A percentile compares a stretch with the other conserved stretches of the same genome.
Conservation (phyloP, 805 yeast genomes). For the Lipomyces orientalis region DNA sequence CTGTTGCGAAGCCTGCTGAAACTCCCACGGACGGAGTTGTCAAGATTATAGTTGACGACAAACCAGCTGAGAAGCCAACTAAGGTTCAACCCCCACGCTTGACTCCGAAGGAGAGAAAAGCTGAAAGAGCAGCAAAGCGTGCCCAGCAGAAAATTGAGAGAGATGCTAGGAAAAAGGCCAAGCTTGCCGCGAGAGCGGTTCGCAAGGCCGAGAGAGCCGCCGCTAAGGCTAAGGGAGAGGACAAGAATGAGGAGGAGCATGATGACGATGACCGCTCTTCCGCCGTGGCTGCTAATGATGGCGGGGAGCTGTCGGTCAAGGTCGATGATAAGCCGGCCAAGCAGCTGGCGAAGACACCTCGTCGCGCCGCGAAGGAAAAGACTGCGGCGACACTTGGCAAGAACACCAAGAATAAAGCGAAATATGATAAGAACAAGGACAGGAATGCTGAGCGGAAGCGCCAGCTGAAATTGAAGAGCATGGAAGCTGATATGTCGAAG, state of each 20-base stretch:
- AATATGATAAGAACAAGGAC: constrained; percentile 5
- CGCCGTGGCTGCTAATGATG: not conserved
- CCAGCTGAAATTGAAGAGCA: not conserved
- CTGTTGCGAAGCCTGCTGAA: not conserved
- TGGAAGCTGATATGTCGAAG: not conserved
- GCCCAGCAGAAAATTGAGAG: not conserved
- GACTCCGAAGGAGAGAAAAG: constrained; percentile 3
- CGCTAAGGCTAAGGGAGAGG: not conserved
- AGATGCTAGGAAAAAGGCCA: not conserved
- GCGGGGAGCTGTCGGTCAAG: not conserved
- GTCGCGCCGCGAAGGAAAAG: not conserved
- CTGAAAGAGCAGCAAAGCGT: not conserved
- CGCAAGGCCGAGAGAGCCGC: constrained; percentile 1
- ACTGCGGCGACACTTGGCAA: not conserved
- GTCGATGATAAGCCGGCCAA: not conserved
- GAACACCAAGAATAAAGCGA: not conserved
- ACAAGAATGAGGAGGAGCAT: not conserved
- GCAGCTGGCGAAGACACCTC: not conserved
- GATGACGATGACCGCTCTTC: not conserved
- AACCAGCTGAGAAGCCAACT: not conserved
- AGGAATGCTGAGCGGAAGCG: not conserved
- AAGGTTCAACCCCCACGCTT: not conserved
- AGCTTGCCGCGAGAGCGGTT: not conserved
- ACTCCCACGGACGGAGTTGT: not conserved
- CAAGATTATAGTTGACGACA: not conserved